Evolutionary conservation across 441 rosid genomes (phyloP).

Genomic region (Jatropha podagrica): DNA sequence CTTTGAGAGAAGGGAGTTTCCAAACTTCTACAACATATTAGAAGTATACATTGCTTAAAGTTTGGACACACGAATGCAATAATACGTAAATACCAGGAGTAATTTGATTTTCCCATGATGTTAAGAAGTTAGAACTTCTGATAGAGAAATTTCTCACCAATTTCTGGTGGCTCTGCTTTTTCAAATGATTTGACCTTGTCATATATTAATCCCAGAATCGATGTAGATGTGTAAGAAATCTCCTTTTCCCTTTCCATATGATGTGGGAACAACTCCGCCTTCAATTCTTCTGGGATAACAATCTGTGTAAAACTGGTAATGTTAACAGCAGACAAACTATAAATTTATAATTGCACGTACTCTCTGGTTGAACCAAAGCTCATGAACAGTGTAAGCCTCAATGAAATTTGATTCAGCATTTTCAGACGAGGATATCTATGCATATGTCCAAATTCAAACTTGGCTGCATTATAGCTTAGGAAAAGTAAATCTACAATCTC

Average conservation of each 20-base stretch:
- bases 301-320: slow-evolving; percentile 32
- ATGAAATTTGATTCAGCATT: background rate
- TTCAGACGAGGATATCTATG: background rate
- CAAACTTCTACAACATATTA: slow-evolving; percentile 36
- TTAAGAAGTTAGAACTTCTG: background rate
- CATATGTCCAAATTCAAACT: background rate
- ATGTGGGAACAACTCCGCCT: slow-evolving; percentile 52
- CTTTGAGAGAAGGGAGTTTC: slow-evolving; percentile 51
- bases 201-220: slow-evolving; percentile 66
- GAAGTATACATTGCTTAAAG: background rate
- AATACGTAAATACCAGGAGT: background rate
- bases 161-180: slow-evolving; percentile 22
- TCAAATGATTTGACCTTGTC: slow-evolving; percentile 42
- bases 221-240: slow-evolving; percentile 46
- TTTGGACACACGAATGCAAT: background rate
- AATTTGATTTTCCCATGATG: background rate
- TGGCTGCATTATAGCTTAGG: slow-evolving; percentile 13
- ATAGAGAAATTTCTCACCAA: slow-evolving; percentile 33
- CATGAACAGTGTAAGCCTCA: background rate
- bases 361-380: background rate
- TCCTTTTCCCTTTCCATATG: slow-evolving; percentile 49
- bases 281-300: slow-evolving; percentile 43
- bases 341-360: background rate
- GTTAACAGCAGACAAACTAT: background rate
- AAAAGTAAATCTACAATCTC: background rate